Percentiles rank a stretch among this genome's conserved stretches.
Conservation (phyloP, 345 rosid genomes). For the Clarkia xantiana region DNA sequence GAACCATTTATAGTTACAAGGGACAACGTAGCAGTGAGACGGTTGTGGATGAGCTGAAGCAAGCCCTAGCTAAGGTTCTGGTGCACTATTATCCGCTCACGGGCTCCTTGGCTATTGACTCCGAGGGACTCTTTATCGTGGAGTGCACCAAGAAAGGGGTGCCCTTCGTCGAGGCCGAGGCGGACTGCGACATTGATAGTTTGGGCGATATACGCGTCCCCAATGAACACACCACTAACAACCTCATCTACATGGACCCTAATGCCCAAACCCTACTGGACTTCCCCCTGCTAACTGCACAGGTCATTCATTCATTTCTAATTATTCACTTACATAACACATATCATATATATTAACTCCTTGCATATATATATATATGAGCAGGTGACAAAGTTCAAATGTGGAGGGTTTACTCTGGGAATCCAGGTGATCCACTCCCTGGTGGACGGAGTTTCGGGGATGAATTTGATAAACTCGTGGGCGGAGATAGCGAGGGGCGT, state of each 20-base stretch:
- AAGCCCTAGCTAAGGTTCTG: constrained; percentile 11
- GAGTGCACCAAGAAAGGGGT: constrained; percentile 9
- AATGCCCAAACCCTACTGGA: constrained; percentile 3
- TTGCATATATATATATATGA: too few relatives aligned
- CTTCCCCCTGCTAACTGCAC: constrained; percentile 2
- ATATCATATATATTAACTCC: too few relatives aligned
- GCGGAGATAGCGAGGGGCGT: constrained; percentile 17
- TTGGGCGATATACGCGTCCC: constrained; percentile 16
- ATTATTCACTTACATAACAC: too few relatives aligned
- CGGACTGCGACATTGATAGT: constrained; percentile 8
- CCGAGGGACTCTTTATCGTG: constrained; percentile 7
- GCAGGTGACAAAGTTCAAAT: constrained; percentile 25
- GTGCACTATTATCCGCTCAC: constrained; percentile 10
- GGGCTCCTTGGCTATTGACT: constrained; percentile 1
- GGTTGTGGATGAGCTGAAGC: constrained; percentile 3
- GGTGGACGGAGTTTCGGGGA: constrained; percentile 19
- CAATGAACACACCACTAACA: constrained; percentile 3
- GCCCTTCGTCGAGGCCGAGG: constrained; percentile 16
- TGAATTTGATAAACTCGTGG: constrained; percentile 25
- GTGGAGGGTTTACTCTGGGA: constrained; percentile 24
- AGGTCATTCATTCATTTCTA: too few relatives aligned
- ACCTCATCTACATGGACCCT: constrained; percentile 11
- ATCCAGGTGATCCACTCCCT: constrained; percentile 16
- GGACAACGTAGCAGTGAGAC: neutral
- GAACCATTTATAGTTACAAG: constrained; percentile 3